Conservation (phyloP, 495 filamentous ascomycete genomes). For the Neurospora sp. region DNA sequence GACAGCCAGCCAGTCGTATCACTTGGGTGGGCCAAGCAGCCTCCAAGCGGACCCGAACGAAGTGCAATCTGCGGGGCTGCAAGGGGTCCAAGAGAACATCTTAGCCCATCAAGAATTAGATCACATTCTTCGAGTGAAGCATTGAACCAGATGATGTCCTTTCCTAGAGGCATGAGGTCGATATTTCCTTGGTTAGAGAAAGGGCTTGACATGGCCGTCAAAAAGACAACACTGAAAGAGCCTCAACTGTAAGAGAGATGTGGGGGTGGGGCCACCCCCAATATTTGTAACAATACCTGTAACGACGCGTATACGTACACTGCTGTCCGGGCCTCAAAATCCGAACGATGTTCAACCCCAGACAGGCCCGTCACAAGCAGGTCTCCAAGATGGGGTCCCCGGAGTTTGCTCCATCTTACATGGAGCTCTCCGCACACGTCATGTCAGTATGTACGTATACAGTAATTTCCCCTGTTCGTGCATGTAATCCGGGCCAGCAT, state of each 20-base stretch:
- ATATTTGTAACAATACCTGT: neutral
- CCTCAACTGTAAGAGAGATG: neutral
- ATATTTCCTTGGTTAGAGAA: neutral
- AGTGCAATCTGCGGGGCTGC: neutral
- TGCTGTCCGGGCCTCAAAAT: neutral
- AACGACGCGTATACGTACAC: neutral
- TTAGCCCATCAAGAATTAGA: neutral
- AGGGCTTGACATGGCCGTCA: neutral
- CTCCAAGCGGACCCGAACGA: neutral
- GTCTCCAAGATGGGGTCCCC: neutral
- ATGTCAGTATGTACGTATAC: neutral
- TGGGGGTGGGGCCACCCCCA: neutral
- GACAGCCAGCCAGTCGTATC: neutral
- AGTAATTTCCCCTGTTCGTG: too few species aligned
- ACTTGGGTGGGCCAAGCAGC: neutral
- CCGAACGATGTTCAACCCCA: neutral
- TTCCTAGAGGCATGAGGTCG: neutral
- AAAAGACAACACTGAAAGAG: neutral
- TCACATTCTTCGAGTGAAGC: neutral
- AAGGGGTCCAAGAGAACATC: neutral
- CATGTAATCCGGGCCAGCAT: too few species aligned
- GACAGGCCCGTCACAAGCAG: neutral
- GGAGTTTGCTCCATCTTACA: neutral
- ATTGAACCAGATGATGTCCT: neutral
- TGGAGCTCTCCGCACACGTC: neutral